Conservation (phyloP, 2,329 filamentous ascomycete genomes). For the Chaetomium olivaceum region DNA sequence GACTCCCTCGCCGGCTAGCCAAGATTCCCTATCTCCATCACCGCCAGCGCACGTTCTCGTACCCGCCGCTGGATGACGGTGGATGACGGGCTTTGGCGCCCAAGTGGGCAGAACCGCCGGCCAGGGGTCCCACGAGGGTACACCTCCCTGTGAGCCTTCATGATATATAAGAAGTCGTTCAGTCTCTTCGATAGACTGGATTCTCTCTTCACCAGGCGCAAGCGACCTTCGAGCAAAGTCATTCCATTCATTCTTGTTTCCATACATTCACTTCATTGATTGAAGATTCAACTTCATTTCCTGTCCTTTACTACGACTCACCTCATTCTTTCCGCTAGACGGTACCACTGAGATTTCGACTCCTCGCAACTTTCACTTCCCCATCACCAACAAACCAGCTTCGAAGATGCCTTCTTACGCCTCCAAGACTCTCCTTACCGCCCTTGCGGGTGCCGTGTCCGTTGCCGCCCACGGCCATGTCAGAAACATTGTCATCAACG, state of each 20-base stretch:
- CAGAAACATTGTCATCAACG: constrained; percentile 46
- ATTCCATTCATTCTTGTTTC: constrained; percentile 26
- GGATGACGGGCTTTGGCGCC: constrained; percentile 4
- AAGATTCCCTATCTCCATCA: constrained; percentile 14
- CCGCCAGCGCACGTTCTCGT: not conserved
- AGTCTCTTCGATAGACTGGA: not conserved
- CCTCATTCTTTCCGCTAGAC: constrained; percentile 31
- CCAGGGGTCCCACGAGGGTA: constrained; percentile 13
- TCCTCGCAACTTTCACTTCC: constrained; percentile 14
- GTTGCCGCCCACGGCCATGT: constrained; percentile 46
- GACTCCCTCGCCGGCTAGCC: constrained; percentile 4
- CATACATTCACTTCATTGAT: constrained; percentile 33
- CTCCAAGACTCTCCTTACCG: constrained; percentile 29
- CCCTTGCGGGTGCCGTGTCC: constrained; percentile 27
- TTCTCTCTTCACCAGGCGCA: constrained; percentile 28
- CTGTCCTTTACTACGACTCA: constrained; percentile 15
- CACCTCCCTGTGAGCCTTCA: not conserved
- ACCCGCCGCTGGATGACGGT: not conserved
- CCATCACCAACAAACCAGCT: constrained; percentile 5
- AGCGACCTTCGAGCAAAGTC: constrained; percentile 27
- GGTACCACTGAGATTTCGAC: constrained; percentile 22
- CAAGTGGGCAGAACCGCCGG: constrained; percentile 12
- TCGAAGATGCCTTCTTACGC: constrained; percentile 31
- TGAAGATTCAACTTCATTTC: constrained; percentile 30
- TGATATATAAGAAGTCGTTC: constrained; percentile 23